phyloP scores from a whole-genome alignment of 2,329 filamentous ascomycete genomes.

The Bipolaris oryzae region DNA sequence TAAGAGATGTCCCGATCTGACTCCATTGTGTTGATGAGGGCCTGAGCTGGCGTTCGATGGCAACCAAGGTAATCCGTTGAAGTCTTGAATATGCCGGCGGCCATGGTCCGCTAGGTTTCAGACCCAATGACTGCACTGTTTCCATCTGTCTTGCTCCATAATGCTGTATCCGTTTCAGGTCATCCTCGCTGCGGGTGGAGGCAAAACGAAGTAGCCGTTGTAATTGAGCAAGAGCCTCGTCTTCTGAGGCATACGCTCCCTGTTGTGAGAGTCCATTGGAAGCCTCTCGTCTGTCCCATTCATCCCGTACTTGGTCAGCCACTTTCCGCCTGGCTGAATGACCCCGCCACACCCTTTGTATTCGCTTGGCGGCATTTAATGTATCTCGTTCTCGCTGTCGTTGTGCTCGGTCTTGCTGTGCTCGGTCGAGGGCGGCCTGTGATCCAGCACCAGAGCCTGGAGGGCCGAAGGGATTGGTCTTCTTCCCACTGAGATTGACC shows the following conservation, averaged over 20 bases:
- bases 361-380: conserved; percentile 71
- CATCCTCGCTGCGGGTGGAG: conserved; percentile 44
- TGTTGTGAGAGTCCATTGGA: conserved; percentile 10
- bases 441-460: conserved; percentile 66
- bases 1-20: conserved; percentile 21
- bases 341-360: conserved; percentile 86
- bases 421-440: conserved; percentile 79
- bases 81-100: conserved; percentile 51
- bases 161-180: conserved; percentile 49
- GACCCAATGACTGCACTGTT: conserved; percentile 31
- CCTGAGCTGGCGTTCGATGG: conserved; percentile 35
- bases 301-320: conserved; percentile 57
- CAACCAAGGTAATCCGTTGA: conserved; percentile 47
- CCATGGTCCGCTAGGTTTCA: conserved; percentile 45
- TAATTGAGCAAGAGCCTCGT: conserved; percentile 50
- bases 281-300: conserved; percentile 42
- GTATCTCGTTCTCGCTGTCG: conserved; percentile 82
- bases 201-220: conserved; percentile 54
- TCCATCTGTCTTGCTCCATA: conserved; percentile 49
- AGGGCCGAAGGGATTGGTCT: conserved; percentile 75
- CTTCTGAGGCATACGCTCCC: conserved; percentile 46
- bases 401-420: conserved; percentile 81
- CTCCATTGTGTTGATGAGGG: conserved; percentile 15
- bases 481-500: conserved; percentile 90
- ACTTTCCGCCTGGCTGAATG: conserved; percentile 67